Conservation (phyloP, 106 monocot species). For the Iris macrosiphon region DNA sequence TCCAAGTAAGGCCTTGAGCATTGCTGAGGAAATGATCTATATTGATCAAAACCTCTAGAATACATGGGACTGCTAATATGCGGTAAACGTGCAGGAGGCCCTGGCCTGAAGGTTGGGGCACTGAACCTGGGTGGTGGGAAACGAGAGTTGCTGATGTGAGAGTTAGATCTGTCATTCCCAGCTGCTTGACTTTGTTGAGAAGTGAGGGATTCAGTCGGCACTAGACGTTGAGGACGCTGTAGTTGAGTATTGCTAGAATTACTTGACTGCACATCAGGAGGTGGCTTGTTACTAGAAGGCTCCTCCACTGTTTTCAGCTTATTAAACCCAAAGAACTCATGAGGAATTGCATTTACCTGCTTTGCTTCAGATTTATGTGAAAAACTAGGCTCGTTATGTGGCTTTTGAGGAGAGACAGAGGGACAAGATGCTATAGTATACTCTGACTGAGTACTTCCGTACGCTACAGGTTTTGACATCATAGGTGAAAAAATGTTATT, state of each 20-base stretch:
- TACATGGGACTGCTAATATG: conserved; percentile 19
- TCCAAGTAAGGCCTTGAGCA: not conserved
- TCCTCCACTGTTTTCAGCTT: not conserved
- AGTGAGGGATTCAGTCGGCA: not conserved
- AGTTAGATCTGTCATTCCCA: conserved; percentile 8
- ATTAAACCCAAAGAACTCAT: conserved; percentile 15
- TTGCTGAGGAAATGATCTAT: not conserved
- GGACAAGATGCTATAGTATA: conserved; percentile 1
- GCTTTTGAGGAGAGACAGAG: conserved; percentile 2
- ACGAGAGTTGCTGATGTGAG: conserved; percentile 12
- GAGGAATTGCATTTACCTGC: conserved; percentile 6
- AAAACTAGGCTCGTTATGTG: not conserved
- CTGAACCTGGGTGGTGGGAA: conserved; percentile 7
- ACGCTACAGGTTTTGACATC: not conserved
- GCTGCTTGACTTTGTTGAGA: conserved; percentile 12
- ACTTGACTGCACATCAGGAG: not conserved
- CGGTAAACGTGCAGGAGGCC: conserved; percentile 4
- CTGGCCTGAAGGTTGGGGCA: conserved; percentile 8
- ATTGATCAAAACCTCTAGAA: conserved; percentile 16
- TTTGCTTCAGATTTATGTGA: conserved; percentile 13
- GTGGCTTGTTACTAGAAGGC: not conserved
- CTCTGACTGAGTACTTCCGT: not conserved
- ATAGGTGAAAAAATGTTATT: conserved; percentile 1
- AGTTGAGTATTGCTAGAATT: not conserved
- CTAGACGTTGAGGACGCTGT: conserved; percentile 4